Evolutionary conservation across 768 basidiomycete genomes (phyloP), one percentile per base, ranked within the genome.

Genomic region (Russula griseocarnosa): DNA sequence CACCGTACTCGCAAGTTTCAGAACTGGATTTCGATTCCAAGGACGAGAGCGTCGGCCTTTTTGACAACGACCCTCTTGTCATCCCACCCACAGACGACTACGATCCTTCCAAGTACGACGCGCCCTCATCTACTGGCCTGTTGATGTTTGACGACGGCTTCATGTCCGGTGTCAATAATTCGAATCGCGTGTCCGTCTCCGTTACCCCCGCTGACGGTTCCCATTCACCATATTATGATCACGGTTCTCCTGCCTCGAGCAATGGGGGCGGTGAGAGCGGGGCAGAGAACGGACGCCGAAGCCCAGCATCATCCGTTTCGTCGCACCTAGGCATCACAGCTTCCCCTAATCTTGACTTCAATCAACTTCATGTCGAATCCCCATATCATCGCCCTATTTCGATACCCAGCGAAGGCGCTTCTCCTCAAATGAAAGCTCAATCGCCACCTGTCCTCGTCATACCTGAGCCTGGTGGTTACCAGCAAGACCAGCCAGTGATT

Each of bases 61-160:
- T 46, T 18, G 58, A 66, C 22, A 77, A 77, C 60, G 78, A 82
- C 46, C 74, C 75, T 26, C 73, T 74, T 52, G 72, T 66, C 66
- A 73, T 73, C 68, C 71, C 72, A 60, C 69, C 71, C 70, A 71
- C 65, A 69, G 74, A 73, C 58, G 86, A 84, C 34, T 91, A 92
- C 81, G 84, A 91, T 72, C 89, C 90, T 5, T 73, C 82, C 32
- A 86, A 90, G 61, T 91, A 83, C 78, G 90, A 92, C 75, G 70
- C 76, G 5, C 85, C 87, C 22, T 75, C 61, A 16, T 75, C 49
- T 9, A 42, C 24, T 3, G 55, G 61, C 26, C 62, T 67, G 5
- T 44, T 69, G 16, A 67, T 67, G 66, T 69, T 76, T 1, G 71
- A 80, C 36, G 71, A 73, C 51, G 75, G 75, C 26, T 79, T 85